phyloP scores from a whole-genome alignment of 495 filamentous ascomycete species.

The Neurospora tetraspora region DNA sequence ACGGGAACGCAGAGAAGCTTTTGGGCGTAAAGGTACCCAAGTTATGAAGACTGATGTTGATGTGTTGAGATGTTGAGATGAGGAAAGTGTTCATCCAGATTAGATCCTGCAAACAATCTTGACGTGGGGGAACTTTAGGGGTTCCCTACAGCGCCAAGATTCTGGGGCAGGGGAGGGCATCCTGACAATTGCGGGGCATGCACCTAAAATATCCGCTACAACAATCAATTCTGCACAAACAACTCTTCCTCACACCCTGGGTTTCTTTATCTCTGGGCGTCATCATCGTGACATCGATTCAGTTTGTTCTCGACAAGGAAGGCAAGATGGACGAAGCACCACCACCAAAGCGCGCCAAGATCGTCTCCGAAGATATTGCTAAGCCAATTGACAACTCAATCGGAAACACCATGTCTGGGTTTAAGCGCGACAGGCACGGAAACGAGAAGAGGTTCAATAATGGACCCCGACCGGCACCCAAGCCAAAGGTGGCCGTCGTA shows the following conservation, averaged over 20 bases:
- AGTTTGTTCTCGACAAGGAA: not conserved
- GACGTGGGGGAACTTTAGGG: not conserved
- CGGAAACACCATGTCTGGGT: constrained; percentile 28
- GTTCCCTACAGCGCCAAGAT: not conserved
- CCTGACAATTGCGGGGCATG: not conserved
- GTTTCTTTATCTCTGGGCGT: constrained; percentile 5
- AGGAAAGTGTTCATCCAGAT: not conserved
- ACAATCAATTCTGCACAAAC: not conserved
- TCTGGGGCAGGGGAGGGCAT: not conserved
- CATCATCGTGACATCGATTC: not conserved
- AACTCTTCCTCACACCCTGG: not conserved
- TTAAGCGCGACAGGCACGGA: constrained; percentile 53
- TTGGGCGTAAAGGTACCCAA: constrained; percentile 19
- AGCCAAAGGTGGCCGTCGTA: constrained; percentile 7
- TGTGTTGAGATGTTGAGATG: not conserved
- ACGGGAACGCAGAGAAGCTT: constrained; percentile 45
- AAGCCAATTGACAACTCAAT: not conserved
- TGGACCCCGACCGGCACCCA: constrained; percentile 19
- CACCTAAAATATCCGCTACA: not conserved
- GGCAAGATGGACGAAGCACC: not conserved
- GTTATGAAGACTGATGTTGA: not conserved
- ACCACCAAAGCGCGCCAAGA: not conserved
- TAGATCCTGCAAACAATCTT: not conserved
- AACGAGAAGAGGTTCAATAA: constrained; percentile 31
- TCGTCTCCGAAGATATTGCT: not conserved